Evolutionary conservation across 176 grass and related monocot species (phyloP), one percentile per base, ranked within the genome.

Genomic region (Oryza punctata): DNA sequence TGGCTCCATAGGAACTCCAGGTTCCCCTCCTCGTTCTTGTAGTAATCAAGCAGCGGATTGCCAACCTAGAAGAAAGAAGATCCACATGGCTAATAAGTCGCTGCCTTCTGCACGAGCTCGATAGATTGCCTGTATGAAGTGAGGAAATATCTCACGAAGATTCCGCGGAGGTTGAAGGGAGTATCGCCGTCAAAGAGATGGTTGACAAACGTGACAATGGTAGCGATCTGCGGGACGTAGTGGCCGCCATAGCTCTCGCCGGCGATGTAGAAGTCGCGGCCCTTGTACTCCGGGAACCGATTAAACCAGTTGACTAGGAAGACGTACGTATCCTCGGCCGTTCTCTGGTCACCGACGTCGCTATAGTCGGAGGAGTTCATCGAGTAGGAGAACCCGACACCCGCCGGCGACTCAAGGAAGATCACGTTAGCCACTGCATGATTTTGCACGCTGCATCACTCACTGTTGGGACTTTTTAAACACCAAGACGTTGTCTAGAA

Each of bases 161-260:
- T 68, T 27, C 88, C 88, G 4, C 68, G 30, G 50, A 90, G 86
- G 76, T 80, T 86, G 29, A 80, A 66, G 76, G 12, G 69, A 0
- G 14, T 26, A 30, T 40, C 8, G 2, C 40, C 40, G 12, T 19
- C 18, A 3, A 72, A 26, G 45, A 44, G 27, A 38, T 15, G n/a
- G 77, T 86, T 86, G 61, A 75, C 30, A 25, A 23, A 24, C 5
- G n/a, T 10, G 33, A 94, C 83, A 13, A 71, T 40, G 5, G 82
- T n/a, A 35, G 91, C 85, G 10, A 91, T 85, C 25, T 88, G 37
- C 14, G 91, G 88, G 3, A 94, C 46, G 30, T 88, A 94, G 67
- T 90, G 88, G 12, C 88, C 91, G 16, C 66, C 85, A 41, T 88
- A 94, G 73, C 91, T 94, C 77, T 94, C 88, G 0, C 91, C 91